A percentile compares a stretch with the other conserved stretches of the same genome.
Conservation (phyloP, 371 early-diverging fungal species). For the Massospora cicadina region DNA sequence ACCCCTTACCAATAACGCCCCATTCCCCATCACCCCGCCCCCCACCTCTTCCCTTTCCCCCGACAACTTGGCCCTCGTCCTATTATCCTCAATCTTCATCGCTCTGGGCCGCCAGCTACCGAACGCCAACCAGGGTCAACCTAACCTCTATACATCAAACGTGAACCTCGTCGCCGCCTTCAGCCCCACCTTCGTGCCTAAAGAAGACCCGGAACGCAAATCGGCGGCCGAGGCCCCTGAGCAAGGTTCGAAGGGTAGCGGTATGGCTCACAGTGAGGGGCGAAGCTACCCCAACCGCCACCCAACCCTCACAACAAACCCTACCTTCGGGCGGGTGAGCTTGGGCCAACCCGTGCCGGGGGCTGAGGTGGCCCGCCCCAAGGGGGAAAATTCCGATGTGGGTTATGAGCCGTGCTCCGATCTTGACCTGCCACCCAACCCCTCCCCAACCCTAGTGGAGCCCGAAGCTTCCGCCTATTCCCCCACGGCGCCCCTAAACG, state of each 20-base stretch:
- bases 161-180: too few species aligned
- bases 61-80: background rate
- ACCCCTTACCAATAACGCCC: background rate
- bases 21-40: background rate
- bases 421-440: background rate
- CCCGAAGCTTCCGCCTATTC: background rate
- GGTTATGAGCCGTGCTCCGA: background rate
- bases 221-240: too few species aligned
- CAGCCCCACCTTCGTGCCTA: too few species aligned
- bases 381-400: background rate
- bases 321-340: too few species aligned
- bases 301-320: too few species aligned
- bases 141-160: too few species aligned
- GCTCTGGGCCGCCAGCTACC: background rate
- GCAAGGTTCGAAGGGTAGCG: too few species aligned
- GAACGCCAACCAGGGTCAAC: too few species aligned
- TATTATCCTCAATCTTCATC: background rate
- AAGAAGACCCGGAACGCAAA: too few species aligned
- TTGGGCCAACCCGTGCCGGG: too few species aligned
- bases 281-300: too few species aligned
- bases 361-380: background rate
- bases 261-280: too few species aligned
- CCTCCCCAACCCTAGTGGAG: background rate
- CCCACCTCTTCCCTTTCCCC: background rate
- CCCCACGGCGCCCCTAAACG: background rate